Base-by-base conservation (phyloP, 1,284 basidiomycete species). In the Phylloporus sp. region DNA sequence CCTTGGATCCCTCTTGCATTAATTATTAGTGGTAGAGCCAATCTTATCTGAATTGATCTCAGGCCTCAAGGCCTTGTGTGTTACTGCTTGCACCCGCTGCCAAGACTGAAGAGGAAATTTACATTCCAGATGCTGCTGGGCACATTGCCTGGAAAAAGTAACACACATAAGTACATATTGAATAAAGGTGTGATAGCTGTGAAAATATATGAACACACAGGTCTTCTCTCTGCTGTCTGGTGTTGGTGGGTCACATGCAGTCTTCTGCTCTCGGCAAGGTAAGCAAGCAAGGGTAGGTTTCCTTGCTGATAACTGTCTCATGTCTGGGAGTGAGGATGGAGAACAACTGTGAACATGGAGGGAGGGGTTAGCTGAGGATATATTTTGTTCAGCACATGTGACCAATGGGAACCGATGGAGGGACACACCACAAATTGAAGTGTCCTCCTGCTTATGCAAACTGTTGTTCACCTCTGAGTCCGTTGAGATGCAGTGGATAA, bases 201-300 rank as follows among this genome's bases (percentile, higher is more conserved):
- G 61, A 37, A 55, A 49, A 56, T 50, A 8, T 6, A 83, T 87
- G 80, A 67, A 88, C 87, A 86, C 86, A 86, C 86, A 88, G 2
- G 84, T 85, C 66, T 80, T 80, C 66, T 86, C 84, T 52, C 78
- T 76, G 65, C 80, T 83, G 17, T 79, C 82, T 6, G 81, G 78
- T 24, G 79, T 66, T 2, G 85, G 84, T 24, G 85, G 82, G 0
- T 86, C 85, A 64, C 87, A 89, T 6, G 87, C 87, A 60, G 89
- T 89, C 76, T 89, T 88, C 50, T 86, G 77, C 6, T 84, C 85
- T 40, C 87, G 79, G 70, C 86, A 88, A 69, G 89, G 89, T 18
- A 84, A 76, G 66, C 86, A 89, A 0, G 86, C 87, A 6, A 89
- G 76, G 4, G 81, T 80, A 24, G 84, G 86, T 64, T 86, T 86